These are phyloP conservation scores for Artemisia tridentata DNA, from an alignment of 129 eudicot species.

Conservation along the genomic window DNA sequence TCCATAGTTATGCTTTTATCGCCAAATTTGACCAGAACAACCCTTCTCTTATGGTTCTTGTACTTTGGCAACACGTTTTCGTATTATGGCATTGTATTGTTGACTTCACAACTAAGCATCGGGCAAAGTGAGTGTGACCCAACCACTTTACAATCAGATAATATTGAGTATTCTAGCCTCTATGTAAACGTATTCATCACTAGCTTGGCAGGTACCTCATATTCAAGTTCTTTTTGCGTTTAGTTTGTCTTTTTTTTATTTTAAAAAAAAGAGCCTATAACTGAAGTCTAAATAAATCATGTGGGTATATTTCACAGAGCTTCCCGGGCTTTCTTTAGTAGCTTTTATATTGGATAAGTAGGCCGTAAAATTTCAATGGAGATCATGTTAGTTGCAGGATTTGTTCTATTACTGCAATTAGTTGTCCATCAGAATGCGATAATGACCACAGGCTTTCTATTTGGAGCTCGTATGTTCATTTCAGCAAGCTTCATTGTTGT, in stretches of 20 bases:
- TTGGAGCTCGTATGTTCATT: conserved; percentile 65
- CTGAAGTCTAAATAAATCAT: background rate
- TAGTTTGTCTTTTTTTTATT: background rate
- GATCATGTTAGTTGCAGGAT: conserved; percentile 45
- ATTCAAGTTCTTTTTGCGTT: background rate
- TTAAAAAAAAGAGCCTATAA: background rate
- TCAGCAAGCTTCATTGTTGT: conserved; percentile 44
- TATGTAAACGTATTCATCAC: conserved; percentile 59
- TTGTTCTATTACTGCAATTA: conserved; percentile 49
- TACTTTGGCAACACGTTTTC: conserved; percentile 63
- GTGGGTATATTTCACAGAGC: conserved; percentile 36
- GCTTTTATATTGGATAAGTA: conserved; percentile 56
- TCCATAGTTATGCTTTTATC: conserved; percentile 53
- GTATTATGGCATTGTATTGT: conserved; percentile 61
- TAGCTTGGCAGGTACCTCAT: conserved; percentile 35
- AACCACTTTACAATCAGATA: conserved; percentile 10
- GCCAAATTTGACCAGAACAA: conserved; percentile 39
- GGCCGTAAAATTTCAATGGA: conserved; percentile 71
- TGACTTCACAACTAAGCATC: conserved; percentile 61
- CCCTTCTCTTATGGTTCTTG: conserved; percentile 53
- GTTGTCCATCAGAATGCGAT: conserved; percentile 43
- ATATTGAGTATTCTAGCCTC: conserved; percentile 33
- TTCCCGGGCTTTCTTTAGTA: conserved; percentile 69
- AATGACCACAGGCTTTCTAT: conserved; percentile 42
- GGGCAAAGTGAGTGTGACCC: conserved; percentile 39